phyloP scores from a whole-genome alignment of 257 asterid genomes.

The Penstemon barbatus region DNA sequence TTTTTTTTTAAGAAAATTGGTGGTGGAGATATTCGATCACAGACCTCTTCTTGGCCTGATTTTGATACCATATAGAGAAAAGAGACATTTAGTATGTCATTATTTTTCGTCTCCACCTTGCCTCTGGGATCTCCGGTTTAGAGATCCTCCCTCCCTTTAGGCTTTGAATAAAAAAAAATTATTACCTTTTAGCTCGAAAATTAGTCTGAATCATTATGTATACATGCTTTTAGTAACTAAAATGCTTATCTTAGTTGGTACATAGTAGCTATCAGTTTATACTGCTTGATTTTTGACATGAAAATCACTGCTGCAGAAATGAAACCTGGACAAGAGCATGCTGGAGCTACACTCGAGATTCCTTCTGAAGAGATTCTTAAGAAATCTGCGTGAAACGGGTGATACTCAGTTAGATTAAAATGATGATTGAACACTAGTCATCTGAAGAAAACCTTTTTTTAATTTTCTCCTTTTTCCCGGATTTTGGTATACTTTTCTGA shows the following conservation, averaged over 20 bases:
- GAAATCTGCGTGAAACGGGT: constrained; percentile 34
- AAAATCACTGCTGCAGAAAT: constrained; percentile 53
- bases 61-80: too few relatives aligned
- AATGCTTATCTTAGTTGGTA: not conserved
- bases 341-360: constrained; percentile 80
- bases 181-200: too few relatives aligned
- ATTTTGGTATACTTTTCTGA: not conserved
- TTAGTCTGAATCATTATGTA: not conserved
- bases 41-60: too few relatives aligned
- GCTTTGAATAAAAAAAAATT: too few relatives aligned
- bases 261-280: not conserved
- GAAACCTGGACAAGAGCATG: constrained; percentile 73
- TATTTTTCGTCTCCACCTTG: too few relatives aligned
- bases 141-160: too few relatives aligned
- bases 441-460: not conserved
- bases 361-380: constrained; percentile 84
- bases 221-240: not conserved
- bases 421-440: not conserved
- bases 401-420: not conserved
- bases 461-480: constrained; percentile 3
- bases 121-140: too few relatives aligned
- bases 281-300: constrained; percentile 14
- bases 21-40: too few relatives aligned
- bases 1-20: too few relatives aligned
- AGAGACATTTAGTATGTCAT: too few relatives aligned